These are phyloP conservation scores for Kurtzmaniella quercitrusa DNA, from an alignment of 1,139 yeast genomes.

Conservation along the genomic window DNA sequence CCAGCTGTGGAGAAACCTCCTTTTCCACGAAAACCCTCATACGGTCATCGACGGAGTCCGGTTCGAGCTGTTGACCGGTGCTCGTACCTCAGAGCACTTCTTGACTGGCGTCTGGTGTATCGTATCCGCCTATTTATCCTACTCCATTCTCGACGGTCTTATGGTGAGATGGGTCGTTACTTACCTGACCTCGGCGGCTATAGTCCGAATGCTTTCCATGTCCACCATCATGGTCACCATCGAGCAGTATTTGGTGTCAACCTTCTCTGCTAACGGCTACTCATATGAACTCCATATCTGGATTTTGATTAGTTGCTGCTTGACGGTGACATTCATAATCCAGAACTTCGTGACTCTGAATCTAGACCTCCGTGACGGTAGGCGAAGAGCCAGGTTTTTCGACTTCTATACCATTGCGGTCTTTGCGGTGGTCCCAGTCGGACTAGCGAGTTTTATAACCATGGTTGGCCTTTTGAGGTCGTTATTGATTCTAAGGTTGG, in stretches of 20 bases:
- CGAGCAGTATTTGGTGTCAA: conserved; percentile 62
- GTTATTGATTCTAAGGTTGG: conserved; percentile 68
- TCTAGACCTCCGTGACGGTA: conserved; percentile 48
- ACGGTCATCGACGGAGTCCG: conserved; percentile 14
- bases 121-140: conserved; percentile 81
- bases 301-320: conserved; percentile 81
- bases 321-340: conserved; percentile 77
- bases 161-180: conserved; percentile 94
- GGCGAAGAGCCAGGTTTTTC: conserved; percentile 54
- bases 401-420: conserved; percentile 84
- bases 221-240: conserved; percentile 67
- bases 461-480: conserved; percentile 81
- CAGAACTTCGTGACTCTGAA: conserved; percentile 91
- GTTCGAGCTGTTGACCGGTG: conserved; percentile 36
- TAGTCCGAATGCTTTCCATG: conserved; percentile 78
- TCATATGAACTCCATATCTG: conserved; percentile 79
- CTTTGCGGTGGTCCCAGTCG: conserved; percentile 96
- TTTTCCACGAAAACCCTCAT: conserved; percentile 23
- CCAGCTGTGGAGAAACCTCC: conserved; percentile 50
- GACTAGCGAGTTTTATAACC: conserved; percentile 87
- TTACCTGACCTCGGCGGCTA: conserved; percentile 83
- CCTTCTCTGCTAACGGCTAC: conserved; percentile 49
- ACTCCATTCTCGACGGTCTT: conserved; percentile 80
- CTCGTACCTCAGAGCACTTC: conserved; percentile 65
- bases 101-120: conserved; percentile 77